Percentiles rank a stretch among this genome's conserved stretches.
Evolutionary conservation across 768 basidiomycete species (phyloP).

Genomic region (Lactarius quietus): DNA sequence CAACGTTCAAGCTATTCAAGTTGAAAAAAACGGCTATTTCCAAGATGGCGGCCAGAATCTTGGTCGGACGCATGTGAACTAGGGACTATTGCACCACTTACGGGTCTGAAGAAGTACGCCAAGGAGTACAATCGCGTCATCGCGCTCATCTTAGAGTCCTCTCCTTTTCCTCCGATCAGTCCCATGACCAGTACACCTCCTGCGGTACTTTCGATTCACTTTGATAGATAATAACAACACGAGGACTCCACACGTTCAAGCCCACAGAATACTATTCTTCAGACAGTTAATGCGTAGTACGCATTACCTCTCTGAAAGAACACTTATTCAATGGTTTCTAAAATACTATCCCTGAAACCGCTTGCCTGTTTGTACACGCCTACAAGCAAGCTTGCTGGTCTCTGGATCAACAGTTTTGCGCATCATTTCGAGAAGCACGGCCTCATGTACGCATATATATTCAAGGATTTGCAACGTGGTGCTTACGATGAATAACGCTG

Average conservation of each 20-base stretch:
- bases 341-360: neutral
- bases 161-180: neutral
- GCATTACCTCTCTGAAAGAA: neutral
- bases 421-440: neutral
- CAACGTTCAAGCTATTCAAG: no score
- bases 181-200: neutral
- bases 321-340: neutral
- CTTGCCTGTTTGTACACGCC: neutral
- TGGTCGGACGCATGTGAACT: no score
- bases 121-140: neutral
- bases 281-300: no score
- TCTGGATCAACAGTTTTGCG: neutral
- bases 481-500: neutral
- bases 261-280: neutral
- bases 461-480: neutral
- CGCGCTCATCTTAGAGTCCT: neutral
- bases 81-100: neutral
- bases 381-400: neutral
- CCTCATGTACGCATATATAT: neutral
- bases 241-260: neutral
- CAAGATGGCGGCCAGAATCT: neutral
- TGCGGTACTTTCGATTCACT: neutral
- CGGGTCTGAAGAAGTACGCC: neutral
- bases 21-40: neutral
- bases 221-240: neutral